Evolutionary conservation across 169 alveolate genomes (phyloP).

Genomic region (Eimeria acervulina): DNA sequence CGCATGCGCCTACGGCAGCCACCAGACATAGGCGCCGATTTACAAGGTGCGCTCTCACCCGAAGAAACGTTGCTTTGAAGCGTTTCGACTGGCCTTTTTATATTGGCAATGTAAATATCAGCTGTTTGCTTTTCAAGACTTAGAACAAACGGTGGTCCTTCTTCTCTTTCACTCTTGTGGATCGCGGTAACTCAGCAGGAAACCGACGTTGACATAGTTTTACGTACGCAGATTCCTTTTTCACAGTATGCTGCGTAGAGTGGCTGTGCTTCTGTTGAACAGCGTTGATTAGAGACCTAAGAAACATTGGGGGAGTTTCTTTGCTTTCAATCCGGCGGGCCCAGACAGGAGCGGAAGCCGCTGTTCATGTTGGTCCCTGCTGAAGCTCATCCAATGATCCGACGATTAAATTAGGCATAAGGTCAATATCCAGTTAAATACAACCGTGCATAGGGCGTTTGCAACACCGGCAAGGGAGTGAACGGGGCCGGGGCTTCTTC

Average conservation of each 20-base stretch:
- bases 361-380: background rate
- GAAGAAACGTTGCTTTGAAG: background rate
- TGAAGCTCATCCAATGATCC: background rate
- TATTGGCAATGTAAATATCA: slow-evolving; percentile 23
- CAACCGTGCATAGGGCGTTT: background rate
- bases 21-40: slow-evolving; percentile 30
- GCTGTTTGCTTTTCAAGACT: slow-evolving; percentile 11
- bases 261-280: background rate
- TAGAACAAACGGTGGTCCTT: background rate
- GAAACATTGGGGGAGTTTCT: background rate
- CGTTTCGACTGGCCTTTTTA: background rate
- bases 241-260: background rate
- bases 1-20: slow-evolving; percentile 75
- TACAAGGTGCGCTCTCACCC: slow-evolving; percentile 60
- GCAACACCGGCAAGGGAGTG: background rate
- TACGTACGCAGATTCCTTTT: background rate
- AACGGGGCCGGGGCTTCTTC: background rate
- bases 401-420: background rate
- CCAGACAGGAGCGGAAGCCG: slow-evolving; percentile 32
- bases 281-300: background rate
- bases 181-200: background rate
- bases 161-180: background rate
- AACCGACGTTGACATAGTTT: background rate
- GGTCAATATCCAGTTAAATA: background rate
- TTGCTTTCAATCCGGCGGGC: background rate